Conservation (phyloP, 2,329 filamentous ascomycete species). For the Talaromyces sp. region DNA sequence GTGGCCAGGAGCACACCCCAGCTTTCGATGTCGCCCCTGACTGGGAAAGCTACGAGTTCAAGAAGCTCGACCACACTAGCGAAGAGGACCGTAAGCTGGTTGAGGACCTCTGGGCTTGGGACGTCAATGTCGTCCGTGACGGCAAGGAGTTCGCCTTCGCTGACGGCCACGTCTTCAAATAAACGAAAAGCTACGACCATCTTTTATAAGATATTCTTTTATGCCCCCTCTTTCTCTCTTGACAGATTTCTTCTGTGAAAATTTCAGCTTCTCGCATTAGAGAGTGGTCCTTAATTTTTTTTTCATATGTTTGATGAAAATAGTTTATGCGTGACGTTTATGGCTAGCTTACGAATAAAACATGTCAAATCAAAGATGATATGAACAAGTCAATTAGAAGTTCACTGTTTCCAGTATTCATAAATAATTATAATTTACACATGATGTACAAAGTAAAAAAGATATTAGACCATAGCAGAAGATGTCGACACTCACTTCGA, state of each 20-base stretch:
- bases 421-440: neutral
- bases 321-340: constrained; percentile 8
- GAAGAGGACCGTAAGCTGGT: constrained; percentile 79
- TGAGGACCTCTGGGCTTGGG: constrained; percentile 86
- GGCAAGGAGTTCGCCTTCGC: constrained; percentile 88
- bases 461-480: too few species aligned
- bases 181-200: constrained; percentile 39
- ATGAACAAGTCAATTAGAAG: neutral
- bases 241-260: neutral
- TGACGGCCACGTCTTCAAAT: constrained; percentile 99
- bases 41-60: constrained; percentile 93
- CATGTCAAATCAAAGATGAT: constrained; percentile 1
- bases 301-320: neutral
- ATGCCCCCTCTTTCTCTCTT: neutral
- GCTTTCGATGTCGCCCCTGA: constrained; percentile 97
- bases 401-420: neutral
- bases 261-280: neutral
- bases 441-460: neutral
- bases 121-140: constrained; percentile 70
- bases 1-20: constrained; percentile 77
- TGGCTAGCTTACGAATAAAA: constrained; percentile 1
- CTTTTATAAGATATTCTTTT: constrained; percentile 1
- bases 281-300: neutral
- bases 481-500: too few species aligned
- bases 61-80: constrained; percentile 88